Evolutionary conservation across 2,329 filamentous ascomycete genomes (phyloP).

Genomic region (Boeremia lycopersici): DNA sequence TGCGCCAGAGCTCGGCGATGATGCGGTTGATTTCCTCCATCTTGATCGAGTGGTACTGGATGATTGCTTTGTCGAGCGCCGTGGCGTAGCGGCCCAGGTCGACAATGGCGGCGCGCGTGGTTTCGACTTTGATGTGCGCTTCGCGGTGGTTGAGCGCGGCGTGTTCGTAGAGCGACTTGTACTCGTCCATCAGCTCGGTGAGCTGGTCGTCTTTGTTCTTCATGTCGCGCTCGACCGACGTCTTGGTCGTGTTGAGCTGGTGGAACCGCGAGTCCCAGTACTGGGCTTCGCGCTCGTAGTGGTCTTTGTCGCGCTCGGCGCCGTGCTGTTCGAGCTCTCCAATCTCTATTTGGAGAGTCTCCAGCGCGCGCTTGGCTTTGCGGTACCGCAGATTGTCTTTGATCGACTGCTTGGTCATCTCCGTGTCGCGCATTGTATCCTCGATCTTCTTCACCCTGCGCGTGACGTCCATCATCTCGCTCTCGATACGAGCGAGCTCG

Average conservation of each 20-base stretch:
- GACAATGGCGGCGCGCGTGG: constrained; percentile 89
- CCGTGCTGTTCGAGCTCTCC: constrained; percentile 75
- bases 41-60: constrained; percentile 94
- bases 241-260: constrained; percentile 72
- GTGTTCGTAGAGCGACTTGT: constrained; percentile 84
- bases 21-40: constrained; percentile 99
- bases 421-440: constrained; percentile 77
- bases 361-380: constrained; percentile 71
- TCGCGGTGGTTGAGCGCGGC: constrained; percentile 82
- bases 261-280: constrained; percentile 71
- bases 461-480: constrained; percentile 70
- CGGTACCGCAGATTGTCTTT: constrained; percentile 87
- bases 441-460: constrained; percentile 77
- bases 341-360: constrained; percentile 72
- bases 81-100: constrained; percentile 82
- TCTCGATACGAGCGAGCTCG: constrained; percentile 68
- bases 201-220: constrained; percentile 86
- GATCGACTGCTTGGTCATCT: constrained; percentile 84
- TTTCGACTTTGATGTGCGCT: constrained; percentile 85
- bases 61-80: constrained; percentile 93
- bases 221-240: constrained; percentile 76
- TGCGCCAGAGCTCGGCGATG: constrained; percentile 94
- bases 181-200: constrained; percentile 73
- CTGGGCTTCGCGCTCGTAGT: constrained; percentile 72
- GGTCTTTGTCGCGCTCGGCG: constrained; percentile 80